Evolutionary conservation across 345 rosid species (phyloP), one percentile per base, ranked within the genome.

Genomic region (Atalantia buxifolia): DNA sequence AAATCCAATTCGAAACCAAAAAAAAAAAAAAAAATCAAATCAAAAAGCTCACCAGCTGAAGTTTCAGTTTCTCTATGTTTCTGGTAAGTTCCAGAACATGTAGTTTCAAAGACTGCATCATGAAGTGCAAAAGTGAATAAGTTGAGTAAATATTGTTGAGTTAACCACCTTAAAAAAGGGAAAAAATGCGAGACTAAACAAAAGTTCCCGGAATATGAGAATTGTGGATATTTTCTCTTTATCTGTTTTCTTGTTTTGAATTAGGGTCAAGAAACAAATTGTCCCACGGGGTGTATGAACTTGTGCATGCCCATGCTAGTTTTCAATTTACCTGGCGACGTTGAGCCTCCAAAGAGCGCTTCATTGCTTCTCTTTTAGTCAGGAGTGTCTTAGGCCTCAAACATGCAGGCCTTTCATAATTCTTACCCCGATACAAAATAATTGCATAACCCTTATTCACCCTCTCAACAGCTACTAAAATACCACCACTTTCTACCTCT

Each of bases 401-500:
- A 82, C 84, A 75, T 75, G 90, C 40, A 74, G 99, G 98, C 56
- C 94, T 87, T 81, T 78, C 80, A 86, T 95, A 95, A 85, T 92
- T 95, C 88, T 93, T 95, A 74, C 99, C 99, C 70, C 98, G 93
- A 84, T 93, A 95, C 75, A 95, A 87, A 69, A 95, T 86, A 71
- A 93, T 91, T 24, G 93, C 96, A 80, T 92, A 89, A 66, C 98
- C 99, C 86, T 92, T 92, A 72, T 88, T 92, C 76, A 95, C 94
- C 80, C 83, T 85, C 84, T 95, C 97, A 68, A 93, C 93, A 21
- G 93, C 88, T 71, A 93, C 94, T 81, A 95, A 85, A 81, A 92
- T 88, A 56, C 99, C 99, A 71, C 98, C 97, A 86, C 98, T 95
- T 88, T 91, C 97, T 48, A 90, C 89, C 82, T 93, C 98, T 80